Percentiles rank a stretch among this genome's conserved stretches.
phyloP scores from a whole-genome alignment of 1,284 basidiomycete genomes.

The Pseudozyma flocculosa region DNA sequence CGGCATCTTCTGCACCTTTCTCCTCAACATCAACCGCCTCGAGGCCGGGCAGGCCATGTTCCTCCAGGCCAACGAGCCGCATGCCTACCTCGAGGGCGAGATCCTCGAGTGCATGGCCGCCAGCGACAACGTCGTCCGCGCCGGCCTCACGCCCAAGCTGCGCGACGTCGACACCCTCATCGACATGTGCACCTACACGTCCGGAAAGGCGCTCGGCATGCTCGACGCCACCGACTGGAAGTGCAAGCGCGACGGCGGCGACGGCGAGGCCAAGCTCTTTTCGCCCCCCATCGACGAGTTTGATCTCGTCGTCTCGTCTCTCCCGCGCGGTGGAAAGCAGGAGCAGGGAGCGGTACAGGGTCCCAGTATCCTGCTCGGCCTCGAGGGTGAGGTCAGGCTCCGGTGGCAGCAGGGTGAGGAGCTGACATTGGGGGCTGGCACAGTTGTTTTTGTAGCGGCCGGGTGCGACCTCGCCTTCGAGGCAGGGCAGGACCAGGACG shows the following conservation, averaged over 20 bases:
- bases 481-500: neutral
- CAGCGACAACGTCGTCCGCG: conserved; percentile 92
- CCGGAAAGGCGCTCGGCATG: conserved; percentile 62
- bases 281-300: conserved; percentile 95
- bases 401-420: no score
- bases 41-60: conserved; percentile 87
- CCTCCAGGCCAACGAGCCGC: conserved; percentile 91
- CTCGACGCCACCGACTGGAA: conserved; percentile 66
- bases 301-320: conserved; percentile 71
- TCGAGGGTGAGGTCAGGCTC: neutral
- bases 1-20: conserved; percentile 88
- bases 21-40: conserved; percentile 83
- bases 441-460: no score
- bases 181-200: conserved; percentile 82
- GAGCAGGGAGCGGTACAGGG: conserved; percentile 70
- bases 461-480: no score
- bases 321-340: conserved; percentile 64
- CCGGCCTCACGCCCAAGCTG: conserved; percentile 93
- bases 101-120: conserved; percentile 57
- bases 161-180: conserved; percentile 89
- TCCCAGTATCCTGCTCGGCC: conserved; percentile 74
- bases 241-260: conserved; percentile 14
- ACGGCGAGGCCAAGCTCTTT: conserved; percentile 65
- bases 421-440: no score
- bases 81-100: conserved; percentile 78